Evolutionary conservation across 1,284 basidiomycete species (phyloP).

Genomic region (Pterulicium gracile): DNA sequence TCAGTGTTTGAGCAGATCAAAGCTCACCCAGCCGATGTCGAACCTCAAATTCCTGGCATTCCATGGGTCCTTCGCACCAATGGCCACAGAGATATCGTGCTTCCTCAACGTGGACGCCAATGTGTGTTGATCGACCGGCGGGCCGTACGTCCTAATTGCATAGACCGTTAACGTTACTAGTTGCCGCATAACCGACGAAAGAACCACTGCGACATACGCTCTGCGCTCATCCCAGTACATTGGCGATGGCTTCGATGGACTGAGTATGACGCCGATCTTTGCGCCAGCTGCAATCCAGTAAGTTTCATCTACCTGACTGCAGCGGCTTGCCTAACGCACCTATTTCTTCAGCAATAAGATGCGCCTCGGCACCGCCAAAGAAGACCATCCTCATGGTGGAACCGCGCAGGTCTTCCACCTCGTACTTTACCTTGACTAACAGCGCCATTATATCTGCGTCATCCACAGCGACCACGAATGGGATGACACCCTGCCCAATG

Average conservation of each 20-base stretch:
- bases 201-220: slow-evolving; percentile 28
- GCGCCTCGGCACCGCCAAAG: slow-evolving; percentile 64
- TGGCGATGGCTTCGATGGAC: slow-evolving; percentile 47
- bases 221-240: slow-evolving; percentile 58
- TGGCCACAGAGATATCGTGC: background rate
- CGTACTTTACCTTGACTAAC: slow-evolving; percentile 61
- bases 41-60: background rate
- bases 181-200: no score
- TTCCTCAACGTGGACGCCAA: background rate
- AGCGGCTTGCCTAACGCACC: no score
- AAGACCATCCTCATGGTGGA: slow-evolving; percentile 54
- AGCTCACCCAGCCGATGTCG: background rate
- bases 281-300: no score
- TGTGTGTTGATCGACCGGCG: background rate
- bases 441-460: slow-evolving; percentile 73
- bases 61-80: background rate
- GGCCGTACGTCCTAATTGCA: background rate
- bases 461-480: slow-evolving; percentile 58
- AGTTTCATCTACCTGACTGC: no score
- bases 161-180: no score
- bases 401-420: slow-evolving; percentile 52
- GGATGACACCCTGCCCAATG: slow-evolving; percentile 33
- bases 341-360: slow-evolving; percentile 68
- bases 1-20: slow-evolving; percentile 3
- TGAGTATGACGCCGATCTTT: slow-evolving; percentile 61